Base-by-base conservation (phyloP, 768 basidiomycete genomes). In the Pleurotus djamor region DNA sequence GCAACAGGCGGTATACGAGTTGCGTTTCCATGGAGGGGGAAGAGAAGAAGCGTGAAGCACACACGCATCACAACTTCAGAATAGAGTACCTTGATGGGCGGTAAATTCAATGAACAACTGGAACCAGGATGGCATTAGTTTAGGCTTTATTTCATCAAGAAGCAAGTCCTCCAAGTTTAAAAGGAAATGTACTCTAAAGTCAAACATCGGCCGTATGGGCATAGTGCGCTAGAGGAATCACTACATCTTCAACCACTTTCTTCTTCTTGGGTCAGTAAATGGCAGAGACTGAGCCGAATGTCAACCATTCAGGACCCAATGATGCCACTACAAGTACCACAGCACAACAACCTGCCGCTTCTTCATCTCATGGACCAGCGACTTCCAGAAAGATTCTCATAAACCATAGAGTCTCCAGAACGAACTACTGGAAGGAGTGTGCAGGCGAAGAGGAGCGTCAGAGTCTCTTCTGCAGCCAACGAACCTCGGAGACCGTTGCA, bases 1-100 rank as follows among this genome's bases (percentile, higher is more conserved):
- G 82, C 34, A 92, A 73, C 37, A 83, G 68, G 37, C 81, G 78
- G 68, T 91, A 89, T 28, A 82, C 78, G 6, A 84, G 66, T 69
- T 81, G 79, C 37, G 79, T 68, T 62, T 85, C 74, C 82, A 81
- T 81, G 13, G 37, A 54, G 21, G 17, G 10, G 45, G 45, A 14
- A 17, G n/a, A 12, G 45, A 7, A 12, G 16, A 10, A 17, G 45
- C 13, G 45, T 7, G n/a, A n/a, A 28, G 21, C 21, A 28, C 21
- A 28, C 21, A 28, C 21, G 3, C 21, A 28, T 28, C 21, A 28
- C 21, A 28, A 28, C 21, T 28, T 28, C 21, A 3, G 21, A 28
- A 28, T 28, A 1, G 21, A 28, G 3, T 3, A 28, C 21, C 2
- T 28, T 28, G 3, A 28, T 28, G 21, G 21, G 21, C 21, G 21